Conservation (phyloP, 768 basidiomycete genomes). For the Leccinum longicurvipes region DNA sequence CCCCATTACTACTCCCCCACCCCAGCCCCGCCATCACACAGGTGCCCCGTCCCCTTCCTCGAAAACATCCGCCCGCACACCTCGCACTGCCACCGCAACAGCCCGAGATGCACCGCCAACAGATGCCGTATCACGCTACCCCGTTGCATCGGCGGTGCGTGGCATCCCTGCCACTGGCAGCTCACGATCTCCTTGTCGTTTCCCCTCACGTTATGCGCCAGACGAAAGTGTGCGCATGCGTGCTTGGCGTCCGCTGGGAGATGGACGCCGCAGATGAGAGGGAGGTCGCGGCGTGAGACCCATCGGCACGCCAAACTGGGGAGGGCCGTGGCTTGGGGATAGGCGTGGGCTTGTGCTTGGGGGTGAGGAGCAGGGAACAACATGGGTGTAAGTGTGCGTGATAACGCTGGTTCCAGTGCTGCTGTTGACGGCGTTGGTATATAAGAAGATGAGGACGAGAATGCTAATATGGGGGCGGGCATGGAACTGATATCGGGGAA, state of each 20-base stretch:
- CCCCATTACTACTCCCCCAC: background rate
- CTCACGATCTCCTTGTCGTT: conserved; percentile 13
- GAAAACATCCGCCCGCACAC: conserved; percentile 15
- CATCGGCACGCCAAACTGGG: conserved; percentile 10
- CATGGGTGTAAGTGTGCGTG: background rate
- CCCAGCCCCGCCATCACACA: background rate
- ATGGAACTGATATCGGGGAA: background rate
- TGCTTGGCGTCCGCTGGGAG: conserved; percentile 9
- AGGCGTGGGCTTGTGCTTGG: background rate
- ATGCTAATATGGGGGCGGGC: background rate
- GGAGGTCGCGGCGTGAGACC: background rate
- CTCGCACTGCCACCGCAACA: conserved; percentile 19
- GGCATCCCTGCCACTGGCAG: conserved; percentile 14
- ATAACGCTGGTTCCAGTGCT: background rate
- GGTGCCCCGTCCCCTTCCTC: conserved; percentile 15
- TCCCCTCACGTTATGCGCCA: conserved; percentile 14
- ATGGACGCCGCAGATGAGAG: conserved; percentile 5
- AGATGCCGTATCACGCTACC: conserved; percentile 19
- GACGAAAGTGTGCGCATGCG: conserved; percentile 12
- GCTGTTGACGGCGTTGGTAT: background rate
- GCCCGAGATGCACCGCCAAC: conserved; percentile 14
- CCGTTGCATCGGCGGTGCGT: conserved; percentile 19
- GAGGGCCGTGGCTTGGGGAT: background rate
- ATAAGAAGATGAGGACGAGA: background rate
- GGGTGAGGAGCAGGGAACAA: background rate